These are phyloP conservation scores for Cicer cuneatum DNA, from an alignment of 306 rosid species.

Conservation along the genomic window DNA sequence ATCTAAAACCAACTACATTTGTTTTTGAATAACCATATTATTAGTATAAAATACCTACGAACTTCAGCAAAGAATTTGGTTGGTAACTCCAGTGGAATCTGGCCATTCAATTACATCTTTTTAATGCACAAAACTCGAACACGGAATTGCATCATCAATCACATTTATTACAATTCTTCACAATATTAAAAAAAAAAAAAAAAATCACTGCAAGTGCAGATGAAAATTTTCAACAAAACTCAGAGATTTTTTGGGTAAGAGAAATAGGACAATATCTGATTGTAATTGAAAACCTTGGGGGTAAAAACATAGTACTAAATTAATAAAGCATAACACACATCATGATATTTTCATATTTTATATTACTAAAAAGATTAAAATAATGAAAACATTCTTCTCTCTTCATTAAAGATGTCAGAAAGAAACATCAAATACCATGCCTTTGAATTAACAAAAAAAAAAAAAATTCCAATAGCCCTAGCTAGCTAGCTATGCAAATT, in stretches of 20 bases:
- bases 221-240: not conserved
- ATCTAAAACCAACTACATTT: too few species aligned
- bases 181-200: not conserved
- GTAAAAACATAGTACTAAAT: not conserved
- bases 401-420: slow-evolving; percentile 45
- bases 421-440: slow-evolving; percentile 34
- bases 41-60: too few species aligned
- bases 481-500: slow-evolving; percentile 36
- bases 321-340: not conserved
- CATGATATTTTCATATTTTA: not conserved
- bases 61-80: too few species aligned
- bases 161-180: not conserved
- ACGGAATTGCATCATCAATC: not conserved
- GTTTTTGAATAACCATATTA: too few species aligned
- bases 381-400: slow-evolving; percentile 50
- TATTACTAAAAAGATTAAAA: slow-evolving; percentile 37
- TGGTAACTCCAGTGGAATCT: too few species aligned
- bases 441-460: slow-evolving; percentile 9
- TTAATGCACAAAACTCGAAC: too few species aligned
- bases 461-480: slow-evolving; percentile 49
- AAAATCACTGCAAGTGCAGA: too few species aligned
- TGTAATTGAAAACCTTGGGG: not conserved
- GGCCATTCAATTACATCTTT: accelerated
- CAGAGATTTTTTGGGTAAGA: not conserved
- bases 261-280: slow-evolving; percentile 11